These are phyloP conservation scores for Paecilomyces fulvus DNA, from an alignment of 2,329 filamentous ascomycete genomes.

Conservation along the genomic window DNA sequence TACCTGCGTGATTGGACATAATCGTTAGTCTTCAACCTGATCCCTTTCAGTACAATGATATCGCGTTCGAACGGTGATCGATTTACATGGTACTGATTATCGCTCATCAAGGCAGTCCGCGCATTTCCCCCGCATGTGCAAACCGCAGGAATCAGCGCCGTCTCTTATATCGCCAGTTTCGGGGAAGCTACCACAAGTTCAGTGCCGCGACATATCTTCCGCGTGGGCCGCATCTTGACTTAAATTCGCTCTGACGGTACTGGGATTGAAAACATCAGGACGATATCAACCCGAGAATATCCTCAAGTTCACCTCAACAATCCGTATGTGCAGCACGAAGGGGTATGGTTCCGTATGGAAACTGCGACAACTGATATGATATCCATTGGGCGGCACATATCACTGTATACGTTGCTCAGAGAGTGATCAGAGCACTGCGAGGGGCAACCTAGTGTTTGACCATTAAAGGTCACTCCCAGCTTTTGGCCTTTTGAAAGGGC, in stretches of 20 bases:
- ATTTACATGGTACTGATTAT: not conserved
- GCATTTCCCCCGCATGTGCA: not conserved
- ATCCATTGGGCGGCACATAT: conserved; percentile 55
- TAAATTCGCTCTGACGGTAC: not conserved
- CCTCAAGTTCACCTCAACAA: not conserved
- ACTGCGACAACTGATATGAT: conserved; percentile 53
- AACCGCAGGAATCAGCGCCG: not conserved
- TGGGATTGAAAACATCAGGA: not conserved
- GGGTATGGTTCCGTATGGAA: conserved; percentile 32
- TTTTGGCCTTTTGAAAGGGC: not conserved
- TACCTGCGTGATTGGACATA: not conserved
- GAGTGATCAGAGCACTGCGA: not conserved
- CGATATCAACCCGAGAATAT: not conserved
- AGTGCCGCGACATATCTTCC: not conserved
- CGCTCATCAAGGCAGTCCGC: not conserved
- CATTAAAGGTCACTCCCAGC: not conserved
- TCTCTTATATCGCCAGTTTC: not conserved
- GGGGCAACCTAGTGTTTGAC: not conserved
- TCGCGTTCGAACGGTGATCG: not conserved
- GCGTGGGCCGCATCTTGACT: not conserved
- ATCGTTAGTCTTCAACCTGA: not conserved
- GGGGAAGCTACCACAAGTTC: not conserved
- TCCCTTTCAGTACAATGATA: not conserved
- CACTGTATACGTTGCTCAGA: not conserved
- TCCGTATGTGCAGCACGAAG: not conserved